A percentile compares a stretch with the other conserved stretches of the same genome.
These are phyloP conservation scores for Apodospora peruviana DNA, from an alignment of 495 filamentous ascomycete genomes.

Conservation along the genomic window DNA sequence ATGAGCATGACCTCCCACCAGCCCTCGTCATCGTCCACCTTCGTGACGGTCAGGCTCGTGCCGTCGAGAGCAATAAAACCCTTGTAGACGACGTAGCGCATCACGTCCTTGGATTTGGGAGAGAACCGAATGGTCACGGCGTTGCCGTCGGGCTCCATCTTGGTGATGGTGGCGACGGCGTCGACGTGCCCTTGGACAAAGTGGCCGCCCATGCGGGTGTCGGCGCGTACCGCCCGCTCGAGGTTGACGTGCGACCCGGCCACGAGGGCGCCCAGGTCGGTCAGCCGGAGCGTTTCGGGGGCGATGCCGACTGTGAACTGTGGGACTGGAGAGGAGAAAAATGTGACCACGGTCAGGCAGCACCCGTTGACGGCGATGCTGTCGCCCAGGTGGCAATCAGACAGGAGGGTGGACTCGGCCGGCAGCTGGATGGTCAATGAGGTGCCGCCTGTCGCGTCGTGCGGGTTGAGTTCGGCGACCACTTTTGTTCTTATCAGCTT, in stretches of 20 bases:
- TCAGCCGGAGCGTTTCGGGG: constrained; percentile 93
- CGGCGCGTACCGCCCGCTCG: constrained; percentile 81
- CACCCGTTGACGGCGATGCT: constrained; percentile 87
- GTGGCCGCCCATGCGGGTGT: constrained; percentile 85
- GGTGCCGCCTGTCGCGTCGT: constrained; percentile 79
- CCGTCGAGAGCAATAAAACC: constrained; percentile 94
- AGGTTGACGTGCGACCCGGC: constrained; percentile 66
- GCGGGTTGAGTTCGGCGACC: constrained; percentile 72
- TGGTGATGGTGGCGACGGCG: constrained; percentile 67
- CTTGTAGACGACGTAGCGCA: constrained; percentile 91
- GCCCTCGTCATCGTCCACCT: constrained; percentile 67
- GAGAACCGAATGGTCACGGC: constrained; percentile 77
- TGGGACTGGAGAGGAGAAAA: constrained; percentile 35
- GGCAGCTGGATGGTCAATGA: constrained; percentile 75
- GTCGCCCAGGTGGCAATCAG: constrained; percentile 81
- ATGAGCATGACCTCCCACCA: constrained; percentile 99
- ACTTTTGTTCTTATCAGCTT: no score
- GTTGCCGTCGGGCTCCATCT: constrained; percentile 73
- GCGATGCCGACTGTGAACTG: constrained; percentile 90
- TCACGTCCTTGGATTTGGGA: constrained; percentile 58
- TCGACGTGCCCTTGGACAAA: constrained; percentile 94
- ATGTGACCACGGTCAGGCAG: constrained; percentile 83
- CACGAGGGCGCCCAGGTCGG: constrained; percentile 74
- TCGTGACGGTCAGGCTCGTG: constrained; percentile 89
- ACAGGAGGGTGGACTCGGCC: constrained; percentile 63